These are phyloP conservation scores for Amanita molliuscula DNA, from an alignment of 768 basidiomycete species.

Conservation along the genomic window DNA sequence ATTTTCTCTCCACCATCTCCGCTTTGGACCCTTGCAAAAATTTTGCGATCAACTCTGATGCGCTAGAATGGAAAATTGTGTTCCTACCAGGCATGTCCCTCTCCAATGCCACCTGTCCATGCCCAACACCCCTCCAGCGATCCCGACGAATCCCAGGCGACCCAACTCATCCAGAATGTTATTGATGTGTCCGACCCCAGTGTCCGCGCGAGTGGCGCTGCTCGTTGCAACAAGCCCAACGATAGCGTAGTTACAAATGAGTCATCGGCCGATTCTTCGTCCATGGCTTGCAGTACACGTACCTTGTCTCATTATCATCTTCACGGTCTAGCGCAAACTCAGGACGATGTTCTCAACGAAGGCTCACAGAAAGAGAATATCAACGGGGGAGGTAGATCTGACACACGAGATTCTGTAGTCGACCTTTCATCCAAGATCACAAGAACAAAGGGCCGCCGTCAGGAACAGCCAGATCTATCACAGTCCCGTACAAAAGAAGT, in stretches of 20 bases:
- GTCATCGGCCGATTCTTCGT: constrained; percentile 30
- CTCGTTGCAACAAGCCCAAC: constrained; percentile 13
- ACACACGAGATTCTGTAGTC: neutral
- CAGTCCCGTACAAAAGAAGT: constrained; percentile 7
- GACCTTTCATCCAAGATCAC: neutral
- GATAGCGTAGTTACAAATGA: constrained; percentile 20
- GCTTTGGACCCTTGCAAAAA: neutral
- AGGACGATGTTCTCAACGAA: constrained; percentile 25
- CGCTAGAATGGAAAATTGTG: constrained; percentile 5
- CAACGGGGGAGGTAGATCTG: neutral
- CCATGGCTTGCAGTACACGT: constrained; percentile 22
- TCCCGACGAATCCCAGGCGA: constrained; percentile 40
- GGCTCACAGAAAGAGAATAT: constrained; percentile 47
- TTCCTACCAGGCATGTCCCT: constrained; percentile 2
- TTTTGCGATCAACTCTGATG: neutral
- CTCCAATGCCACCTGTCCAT: constrained; percentile 4
- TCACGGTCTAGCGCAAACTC: constrained; percentile 49
- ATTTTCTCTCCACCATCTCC: neutral
- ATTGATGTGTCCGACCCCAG: constrained; percentile 18
- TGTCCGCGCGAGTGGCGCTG: constrained; percentile 10
- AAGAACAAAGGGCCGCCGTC: constrained; percentile 1
- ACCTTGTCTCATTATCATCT: constrained; percentile 42
- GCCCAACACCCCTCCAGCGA: constrained; percentile 23
- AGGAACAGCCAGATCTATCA: constrained; percentile 7
- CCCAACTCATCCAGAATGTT: constrained; percentile 39